These are phyloP conservation scores for Calonectria pseudoturangicola DNA, from an alignment of 2,329 filamentous ascomycete species.

Conservation along the genomic window DNA sequence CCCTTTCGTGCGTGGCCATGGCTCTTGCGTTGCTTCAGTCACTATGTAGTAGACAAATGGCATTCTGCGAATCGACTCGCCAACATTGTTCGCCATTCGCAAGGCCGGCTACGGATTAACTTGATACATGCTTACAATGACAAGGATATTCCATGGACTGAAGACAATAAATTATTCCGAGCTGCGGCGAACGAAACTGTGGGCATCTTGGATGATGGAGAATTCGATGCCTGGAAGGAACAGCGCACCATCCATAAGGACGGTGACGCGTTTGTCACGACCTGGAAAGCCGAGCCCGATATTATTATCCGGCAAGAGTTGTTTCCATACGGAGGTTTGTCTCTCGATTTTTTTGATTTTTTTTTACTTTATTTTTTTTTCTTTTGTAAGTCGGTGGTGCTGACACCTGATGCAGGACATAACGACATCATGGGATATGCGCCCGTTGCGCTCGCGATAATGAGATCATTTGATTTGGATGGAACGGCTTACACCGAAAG, in stretches of 20 bases:
- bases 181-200: conserved; percentile 73
- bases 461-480: conserved; percentile 76
- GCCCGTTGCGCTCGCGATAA: conserved; percentile 77
- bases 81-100: conserved; percentile 72
- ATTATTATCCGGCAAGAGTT: conserved; percentile 73
- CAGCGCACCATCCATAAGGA: conserved; percentile 63
- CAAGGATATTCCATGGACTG: conserved; percentile 84
- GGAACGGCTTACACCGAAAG: conserved; percentile 55
- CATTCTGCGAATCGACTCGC: conserved; percentile 80
- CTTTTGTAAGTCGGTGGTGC: neutral
- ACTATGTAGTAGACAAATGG: conserved; percentile 87
- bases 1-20: conserved; percentile 82
- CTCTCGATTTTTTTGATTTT: neutral
- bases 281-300: conserved; percentile 65
- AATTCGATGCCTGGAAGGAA: conserved; percentile 67
- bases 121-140: conserved; percentile 90
- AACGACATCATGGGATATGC: conserved; percentile 81
- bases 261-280: conserved; percentile 68
- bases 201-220: conserved; percentile 59
- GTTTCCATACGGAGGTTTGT: conserved; percentile 69
- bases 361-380: too few relatives aligned
- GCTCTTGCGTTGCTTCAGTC: conserved; percentile 76
- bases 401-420: conserved; percentile 71
- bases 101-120: conserved; percentile 76
- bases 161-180: conserved; percentile 79